phyloP scores from a whole-genome alignment of 2,329 filamentous ascomycete genomes.

The Penicillium sp. region DNA sequence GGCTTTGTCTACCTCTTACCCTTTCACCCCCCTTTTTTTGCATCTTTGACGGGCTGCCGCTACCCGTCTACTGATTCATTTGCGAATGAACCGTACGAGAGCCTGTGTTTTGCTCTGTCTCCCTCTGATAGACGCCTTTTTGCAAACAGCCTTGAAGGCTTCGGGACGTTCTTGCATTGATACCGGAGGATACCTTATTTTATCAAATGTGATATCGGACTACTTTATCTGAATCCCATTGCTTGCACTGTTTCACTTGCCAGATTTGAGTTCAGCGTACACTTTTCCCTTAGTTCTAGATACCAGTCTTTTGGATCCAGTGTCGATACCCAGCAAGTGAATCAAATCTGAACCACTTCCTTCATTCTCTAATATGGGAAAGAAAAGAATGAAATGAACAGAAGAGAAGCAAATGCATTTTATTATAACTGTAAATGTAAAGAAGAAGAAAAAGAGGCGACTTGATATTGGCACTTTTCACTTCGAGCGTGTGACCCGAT shows the following conservation, averaged over 20 bases:
- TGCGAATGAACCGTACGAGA: neutral
- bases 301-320: conserved; percentile 1
- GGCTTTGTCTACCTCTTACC: conserved; percentile 10
- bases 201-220: neutral
- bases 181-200: neutral
- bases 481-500: conserved; percentile 11
- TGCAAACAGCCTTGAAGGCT: neutral
- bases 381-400: neutral
- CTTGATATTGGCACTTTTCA: neutral
- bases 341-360: conserved; percentile 8
- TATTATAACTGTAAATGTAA: neutral
- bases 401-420: neutral
- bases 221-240: conserved; percentile 7
- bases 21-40: neutral
- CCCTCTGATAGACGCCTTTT: conserved; percentile 3
- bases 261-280: neutral
- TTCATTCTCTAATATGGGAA: neutral
- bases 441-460: neutral
- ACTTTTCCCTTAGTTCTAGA: neutral
- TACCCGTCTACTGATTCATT: conserved; percentile 3
- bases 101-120: conserved; percentile 1
- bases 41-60: conserved; percentile 7
- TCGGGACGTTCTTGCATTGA: conserved; percentile 1
- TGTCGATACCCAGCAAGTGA: neutral
- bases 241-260: neutral